Evolutionary conservation across 2,329 filamentous ascomycete species (phyloP), one percentile per base, ranked within the genome.

Genomic region (Claviceps sp.): DNA sequence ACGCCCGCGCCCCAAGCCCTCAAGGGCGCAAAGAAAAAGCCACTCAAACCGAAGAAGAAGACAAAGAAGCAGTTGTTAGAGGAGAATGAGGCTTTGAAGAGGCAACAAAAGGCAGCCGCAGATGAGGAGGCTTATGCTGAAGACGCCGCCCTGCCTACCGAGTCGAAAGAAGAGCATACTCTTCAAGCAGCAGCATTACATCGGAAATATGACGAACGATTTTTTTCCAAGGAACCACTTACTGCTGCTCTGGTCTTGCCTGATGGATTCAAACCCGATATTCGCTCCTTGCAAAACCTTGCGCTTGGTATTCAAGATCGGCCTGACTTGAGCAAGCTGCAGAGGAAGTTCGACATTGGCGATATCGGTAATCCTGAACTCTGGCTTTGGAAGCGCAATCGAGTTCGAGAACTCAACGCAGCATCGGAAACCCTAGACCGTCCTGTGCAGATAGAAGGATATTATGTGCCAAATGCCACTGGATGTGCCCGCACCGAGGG

Each of bases 401-500:
- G 76, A 9, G 68, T 80, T 51, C 71, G 74, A 17, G 74, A 79
- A 56, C 69, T 82, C 40, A 81, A 82, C 56, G 67, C 71, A 2
- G 49, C 54, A 3, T 55, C 62, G 20, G 59, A 60, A 13, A 55
- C 58, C 22, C 39, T 58, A 39, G 56, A 64, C 26, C 61, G 56
- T 4, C 60, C 73, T 1, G 66, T 74, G 16, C 62, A 62, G 17
- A 82, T 83, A 45, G 74, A 75, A 36, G 81, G 80, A 20, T 83
- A 83, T 61, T 97, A 96, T 62, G 87, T 96, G 42, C 82, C 87
- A 0, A 98, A 96, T 58, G 55, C 76, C 0, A 88, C 88, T 9
- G 93, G 93, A 37, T 86, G 82, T 59, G 93, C 93, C 52, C 81
- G 93, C 52, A 96, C 93, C 0, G 90, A 98, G 70, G 90, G 89